These are phyloP conservation scores for Hebeloma cylindrosporum DNA, from an alignment of 768 basidiomycete species.

Conservation along the genomic window DNA sequence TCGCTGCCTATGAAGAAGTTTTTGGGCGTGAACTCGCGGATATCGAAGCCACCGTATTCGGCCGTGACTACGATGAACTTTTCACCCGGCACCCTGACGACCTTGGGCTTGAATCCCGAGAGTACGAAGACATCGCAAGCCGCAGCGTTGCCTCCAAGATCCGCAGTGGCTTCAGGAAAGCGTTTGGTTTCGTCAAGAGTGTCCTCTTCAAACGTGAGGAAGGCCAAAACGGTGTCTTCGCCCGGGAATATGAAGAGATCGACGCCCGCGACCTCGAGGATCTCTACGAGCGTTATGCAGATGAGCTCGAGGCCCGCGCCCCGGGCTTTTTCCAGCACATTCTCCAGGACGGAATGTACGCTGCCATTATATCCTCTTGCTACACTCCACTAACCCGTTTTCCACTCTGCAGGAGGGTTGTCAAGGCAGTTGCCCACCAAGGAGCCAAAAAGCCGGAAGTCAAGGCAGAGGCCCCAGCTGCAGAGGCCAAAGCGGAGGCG, in stretches of 20 bases:
- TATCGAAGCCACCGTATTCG: constrained; percentile 6
- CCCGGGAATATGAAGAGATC: constrained; percentile 10
- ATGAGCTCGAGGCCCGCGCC: constrained; percentile 10
- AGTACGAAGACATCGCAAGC: not conserved
- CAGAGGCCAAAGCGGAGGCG: too few species aligned
- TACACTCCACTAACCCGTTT: too few species aligned
- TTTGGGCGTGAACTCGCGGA: constrained; percentile 15
- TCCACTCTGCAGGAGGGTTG: too few species aligned
- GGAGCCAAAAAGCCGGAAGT: too few species aligned
- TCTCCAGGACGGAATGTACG: constrained; percentile 8
- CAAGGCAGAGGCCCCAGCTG: too few species aligned
- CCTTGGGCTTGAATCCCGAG: constrained; percentile 14
- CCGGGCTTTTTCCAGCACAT: constrained; percentile 7
- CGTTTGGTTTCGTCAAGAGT: not conserved
- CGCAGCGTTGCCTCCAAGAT: constrained; percentile 7
- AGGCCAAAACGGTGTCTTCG: constrained; percentile 5
- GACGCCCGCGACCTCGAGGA: constrained; percentile 13
- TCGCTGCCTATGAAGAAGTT: constrained; percentile 1
- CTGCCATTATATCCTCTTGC: not conserved
- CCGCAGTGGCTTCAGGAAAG: constrained; percentile 7
- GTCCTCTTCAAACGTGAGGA: constrained; percentile 6
- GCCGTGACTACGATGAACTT: constrained; percentile 19
- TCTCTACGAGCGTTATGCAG: constrained; percentile 11
- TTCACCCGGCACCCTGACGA: constrained; percentile 14
- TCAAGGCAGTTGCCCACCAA: too few species aligned